Base-by-base conservation (phyloP, 108 stramenopile genomes). In the Cylindrotheca closterium region DNA sequence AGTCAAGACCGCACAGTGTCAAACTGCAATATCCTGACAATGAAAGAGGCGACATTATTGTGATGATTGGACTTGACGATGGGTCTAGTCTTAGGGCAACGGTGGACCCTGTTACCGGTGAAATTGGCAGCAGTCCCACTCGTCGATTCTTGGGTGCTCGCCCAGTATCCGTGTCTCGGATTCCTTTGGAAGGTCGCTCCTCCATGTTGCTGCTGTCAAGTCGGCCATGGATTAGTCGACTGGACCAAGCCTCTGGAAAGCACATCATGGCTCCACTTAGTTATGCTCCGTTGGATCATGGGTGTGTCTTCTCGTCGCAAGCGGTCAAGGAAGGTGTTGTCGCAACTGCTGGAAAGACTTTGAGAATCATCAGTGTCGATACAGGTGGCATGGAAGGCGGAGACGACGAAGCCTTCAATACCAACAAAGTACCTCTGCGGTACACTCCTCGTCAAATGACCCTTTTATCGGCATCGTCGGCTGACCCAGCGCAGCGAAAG, bases 361-460 rank as follows among this genome's bases (percentile, higher is more conserved):
- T 98, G 12, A 78, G 96, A 26, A 97, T 99, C 65, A 62, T 99
- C 30, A 88, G 93, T 4, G 73, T 98, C 19, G 97, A 97, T 19
- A 67, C 84, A 17, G 61, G 74, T 67, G 78, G 71, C 28, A 69
- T 80, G 54, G 82, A 84, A 54, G 85, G 85, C 49, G 78, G 83
- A 17, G 85, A 84, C 23, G 87, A 88, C 54, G 92, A 94, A 67
- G 76, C 89, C 21, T 99, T 98, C 75, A 96, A 98, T 58, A 84
- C 96, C 48, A 86, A 84, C 33, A 75, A 65, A 27, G 64, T 96
- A n/a, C 75, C 82, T 7, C 83, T 99, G 21, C 65, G 95, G 29
- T 97, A 98, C 71, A 99, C 98, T 17, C 98, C 97, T 19, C 94
- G 97, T 50, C 88, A 92, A 64, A 92, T 98, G 79, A 85, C 89